These are phyloP conservation scores for Prunus salicina DNA, from an alignment of 306 rosid genomes.

Conservation along the genomic window DNA sequence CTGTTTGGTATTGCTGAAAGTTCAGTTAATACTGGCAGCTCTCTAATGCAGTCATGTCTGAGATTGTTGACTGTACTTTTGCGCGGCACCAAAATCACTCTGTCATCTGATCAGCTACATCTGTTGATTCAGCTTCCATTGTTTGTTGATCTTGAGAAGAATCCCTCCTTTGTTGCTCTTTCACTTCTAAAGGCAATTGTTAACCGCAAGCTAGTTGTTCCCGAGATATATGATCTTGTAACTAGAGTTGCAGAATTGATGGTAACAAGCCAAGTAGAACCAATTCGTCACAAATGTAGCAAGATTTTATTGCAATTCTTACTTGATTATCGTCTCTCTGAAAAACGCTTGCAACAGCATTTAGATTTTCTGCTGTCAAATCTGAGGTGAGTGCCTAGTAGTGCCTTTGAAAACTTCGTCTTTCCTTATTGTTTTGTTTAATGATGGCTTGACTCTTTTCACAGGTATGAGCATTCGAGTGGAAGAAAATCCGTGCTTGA, in stretches of 20 bases:
- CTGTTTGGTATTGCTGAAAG: conserved; percentile 69
- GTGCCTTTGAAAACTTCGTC: conserved; percentile 1
- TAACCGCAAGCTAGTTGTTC: conserved; percentile 64
- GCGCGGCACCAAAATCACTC: conserved; percentile 63
- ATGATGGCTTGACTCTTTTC: conserved; percentile 16
- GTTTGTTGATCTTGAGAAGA: conserved; percentile 70
- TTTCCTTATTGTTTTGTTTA: conserved; percentile 1
- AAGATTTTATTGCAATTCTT: conserved; percentile 78
- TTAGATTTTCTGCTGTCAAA: conserved; percentile 69
- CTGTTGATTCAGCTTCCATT: conserved; percentile 70
- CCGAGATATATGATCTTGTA: conserved; percentile 88
- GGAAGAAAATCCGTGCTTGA: conserved; percentile 90
- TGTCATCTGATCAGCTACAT: conserved; percentile 65
- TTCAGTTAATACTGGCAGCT: conserved; percentile 54
- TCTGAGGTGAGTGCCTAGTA: conserved; percentile 49
- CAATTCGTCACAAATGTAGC: conserved; percentile 75
- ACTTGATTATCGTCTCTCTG: conserved; percentile 70
- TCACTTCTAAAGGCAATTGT: conserved; percentile 81
- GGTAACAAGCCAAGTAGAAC: conserved; percentile 85
- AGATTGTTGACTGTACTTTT: conserved; percentile 68
- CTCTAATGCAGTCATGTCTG: conserved; percentile 79
- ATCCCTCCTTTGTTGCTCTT: conserved; percentile 72
- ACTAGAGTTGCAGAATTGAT: conserved; percentile 75
- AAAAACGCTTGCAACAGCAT: conserved; percentile 82
- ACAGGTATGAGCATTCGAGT: conserved; percentile 80